Evolutionary conservation across 2,329 filamentous ascomycete species (phyloP).

Genomic region (Penicillium fuscoglaucum): DNA sequence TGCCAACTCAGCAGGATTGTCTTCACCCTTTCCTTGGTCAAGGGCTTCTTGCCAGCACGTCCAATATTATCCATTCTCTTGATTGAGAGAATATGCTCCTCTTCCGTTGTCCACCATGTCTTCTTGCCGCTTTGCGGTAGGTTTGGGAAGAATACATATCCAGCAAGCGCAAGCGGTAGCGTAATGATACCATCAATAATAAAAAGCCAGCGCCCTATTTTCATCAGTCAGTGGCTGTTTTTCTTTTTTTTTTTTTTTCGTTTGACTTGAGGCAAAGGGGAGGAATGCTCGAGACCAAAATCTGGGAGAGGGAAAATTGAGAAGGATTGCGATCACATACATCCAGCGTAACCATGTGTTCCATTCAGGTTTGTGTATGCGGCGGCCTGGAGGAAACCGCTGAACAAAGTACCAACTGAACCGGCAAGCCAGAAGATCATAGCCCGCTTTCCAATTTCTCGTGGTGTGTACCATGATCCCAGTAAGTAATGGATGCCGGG

Average conservation of each 20-base stretch:
- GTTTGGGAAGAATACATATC: constrained; percentile 27
- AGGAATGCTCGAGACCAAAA: background rate
- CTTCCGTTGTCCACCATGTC: constrained; percentile 27
- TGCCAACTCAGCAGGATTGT: constrained; percentile 43
- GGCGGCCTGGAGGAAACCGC: constrained; percentile 26
- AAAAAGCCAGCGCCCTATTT: constrained; percentile 29
- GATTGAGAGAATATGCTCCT: constrained; percentile 26
- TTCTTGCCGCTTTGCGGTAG: constrained; percentile 23
- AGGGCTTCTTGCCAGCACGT: constrained; percentile 39
- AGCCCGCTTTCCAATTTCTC: constrained; percentile 27
- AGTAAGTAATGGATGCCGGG: constrained; percentile 30
- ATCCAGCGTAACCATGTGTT: constrained; percentile 25
- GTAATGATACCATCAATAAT: constrained; percentile 31
- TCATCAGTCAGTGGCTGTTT: background rate
- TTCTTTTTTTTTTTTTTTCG: too few species aligned
- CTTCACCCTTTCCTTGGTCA: constrained; percentile 37
- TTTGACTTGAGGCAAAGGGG: background rate
- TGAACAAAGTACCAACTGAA: constrained; percentile 23
- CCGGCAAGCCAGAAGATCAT: constrained; percentile 28
- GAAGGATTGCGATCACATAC: constrained; percentile 5
- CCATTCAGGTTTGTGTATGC: constrained; percentile 29
- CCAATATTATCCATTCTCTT: constrained; percentile 39
- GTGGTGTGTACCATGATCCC: constrained; percentile 29
- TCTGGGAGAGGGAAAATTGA: background rate
- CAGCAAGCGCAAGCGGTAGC: constrained; percentile 25